phyloP scores from a whole-genome alignment of 2,329 filamentous ascomycete species.

The Alternaria hordeiaustralica region DNA sequence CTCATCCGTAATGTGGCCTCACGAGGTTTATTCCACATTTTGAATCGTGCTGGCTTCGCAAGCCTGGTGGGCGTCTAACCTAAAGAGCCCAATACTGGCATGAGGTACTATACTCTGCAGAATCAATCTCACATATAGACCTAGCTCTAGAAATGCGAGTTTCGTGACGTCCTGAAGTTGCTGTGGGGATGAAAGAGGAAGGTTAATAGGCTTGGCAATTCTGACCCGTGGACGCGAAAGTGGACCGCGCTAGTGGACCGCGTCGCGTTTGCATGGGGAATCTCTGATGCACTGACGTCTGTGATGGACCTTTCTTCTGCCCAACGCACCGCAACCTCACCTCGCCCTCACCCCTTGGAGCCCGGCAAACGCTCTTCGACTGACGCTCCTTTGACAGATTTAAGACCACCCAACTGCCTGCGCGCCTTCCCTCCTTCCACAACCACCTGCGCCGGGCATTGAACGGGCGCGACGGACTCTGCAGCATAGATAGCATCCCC shows the following conservation, averaged over 20 bases:
- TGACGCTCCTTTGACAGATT: constrained; percentile 3
- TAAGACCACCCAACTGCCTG: neutral
- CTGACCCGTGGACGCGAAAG: constrained; percentile 9
- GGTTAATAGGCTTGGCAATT: constrained; percentile 31
- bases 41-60: neutral
- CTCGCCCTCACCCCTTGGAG: neutral
- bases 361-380: constrained; percentile 2
- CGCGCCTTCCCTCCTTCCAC: neutral
- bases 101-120: no score
- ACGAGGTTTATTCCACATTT: no score
- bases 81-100: neutral
- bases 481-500: constrained; percentile 12
- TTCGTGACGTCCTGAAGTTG: constrained; percentile 2
- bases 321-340: constrained; percentile 9
- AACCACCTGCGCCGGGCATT: neutral
- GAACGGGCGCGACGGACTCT: constrained; percentile 1
- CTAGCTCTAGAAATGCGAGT: neutral
- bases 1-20: no score
- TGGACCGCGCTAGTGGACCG: constrained; percentile 31
- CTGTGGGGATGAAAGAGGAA: constrained; percentile 15
- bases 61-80: neutral
- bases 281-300: constrained; percentile 31
- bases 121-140: neutral
- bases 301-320: constrained; percentile 14
- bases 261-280: constrained; percentile 32